Conservation (phyloP, 2,329 filamentous ascomycete species). For the Colletotrichum tamarilloi region DNA sequence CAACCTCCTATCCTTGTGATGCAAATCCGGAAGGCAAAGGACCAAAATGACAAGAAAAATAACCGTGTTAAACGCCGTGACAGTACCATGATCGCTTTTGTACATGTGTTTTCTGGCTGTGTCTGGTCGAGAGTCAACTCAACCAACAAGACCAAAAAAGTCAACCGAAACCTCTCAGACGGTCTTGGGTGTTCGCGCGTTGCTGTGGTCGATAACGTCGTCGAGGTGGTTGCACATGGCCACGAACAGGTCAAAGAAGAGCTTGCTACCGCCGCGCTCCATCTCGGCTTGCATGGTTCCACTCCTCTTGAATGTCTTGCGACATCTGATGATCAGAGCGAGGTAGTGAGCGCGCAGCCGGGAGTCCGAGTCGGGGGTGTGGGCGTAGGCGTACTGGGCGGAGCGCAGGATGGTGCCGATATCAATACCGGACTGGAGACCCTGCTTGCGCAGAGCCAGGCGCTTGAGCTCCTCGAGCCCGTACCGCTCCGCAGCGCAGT, state of each 20-base stretch:
- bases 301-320: conserved; percentile 97
- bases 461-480: conserved; percentile 92
- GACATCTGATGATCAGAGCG: conserved; percentile 95
- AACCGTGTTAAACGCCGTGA: conserved; percentile 30
- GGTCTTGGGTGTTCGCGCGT: conserved; percentile 69
- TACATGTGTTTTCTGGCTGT: conserved; percentile 25
- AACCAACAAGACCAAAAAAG: not conserved
- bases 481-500: conserved; percentile 92
- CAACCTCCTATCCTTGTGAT: conserved; percentile 27
- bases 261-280: conserved; percentile 88
- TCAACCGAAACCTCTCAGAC: conserved; percentile 53
- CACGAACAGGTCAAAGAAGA: conserved; percentile 99
- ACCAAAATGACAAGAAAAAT: conserved; percentile 30
- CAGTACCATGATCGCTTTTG: conserved; percentile 32
- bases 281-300: conserved; percentile 99
- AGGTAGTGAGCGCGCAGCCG: conserved; percentile 96
- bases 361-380: conserved; percentile 93
- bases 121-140: conserved; percentile 9
- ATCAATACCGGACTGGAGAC: conserved; percentile 91
- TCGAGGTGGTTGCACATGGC: conserved; percentile 98
- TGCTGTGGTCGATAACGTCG: conserved; percentile 90
- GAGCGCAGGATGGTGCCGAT: conserved; percentile 91
- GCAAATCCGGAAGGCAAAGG: conserved; percentile 23
- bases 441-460: conserved; percentile 93
- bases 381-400: conserved; percentile 93